Evolutionary conservation across 2,329 filamentous ascomycete genomes (phyloP).

Genomic region (Trichoderma brevicompactum): DNA sequence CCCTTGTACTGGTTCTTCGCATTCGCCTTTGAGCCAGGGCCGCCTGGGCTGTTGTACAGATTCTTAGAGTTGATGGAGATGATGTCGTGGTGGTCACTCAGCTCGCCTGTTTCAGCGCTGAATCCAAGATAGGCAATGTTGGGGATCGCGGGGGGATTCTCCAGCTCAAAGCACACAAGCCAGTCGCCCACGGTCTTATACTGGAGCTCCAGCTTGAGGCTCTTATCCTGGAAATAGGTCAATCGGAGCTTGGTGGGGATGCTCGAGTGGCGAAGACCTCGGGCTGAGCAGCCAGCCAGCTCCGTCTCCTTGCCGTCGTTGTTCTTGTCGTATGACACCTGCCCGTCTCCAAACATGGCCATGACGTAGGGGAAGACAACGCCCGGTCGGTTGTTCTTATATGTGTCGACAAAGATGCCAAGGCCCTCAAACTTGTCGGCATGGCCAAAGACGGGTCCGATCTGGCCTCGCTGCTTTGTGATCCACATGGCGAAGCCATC

Average conservation of each 20-base stretch:
- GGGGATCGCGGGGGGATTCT: conserved; percentile 75
- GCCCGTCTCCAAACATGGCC: conserved; percentile 95
- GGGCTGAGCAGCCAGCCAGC: conserved; percentile 90
- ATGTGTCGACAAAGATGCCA: conserved; percentile 95
- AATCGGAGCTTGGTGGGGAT: conserved; percentile 84
- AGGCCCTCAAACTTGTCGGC: conserved; percentile 90
- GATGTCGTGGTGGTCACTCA: conserved; percentile 98
- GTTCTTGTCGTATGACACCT: conserved; percentile 86
- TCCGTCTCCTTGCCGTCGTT: conserved; percentile 94
- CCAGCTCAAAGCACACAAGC: conserved; percentile 83
- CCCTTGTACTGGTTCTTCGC: conserved; percentile 42
- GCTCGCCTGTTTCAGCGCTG: conserved; percentile 89
- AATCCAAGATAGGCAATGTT: conserved; percentile 75
- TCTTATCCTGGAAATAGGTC: conserved; percentile 97
- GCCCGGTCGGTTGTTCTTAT: conserved; percentile 98
- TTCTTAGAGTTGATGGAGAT: conserved; percentile 85
- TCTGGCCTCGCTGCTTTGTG: conserved; percentile 83
- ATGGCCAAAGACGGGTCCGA: conserved; percentile 85
- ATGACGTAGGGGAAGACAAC: conserved; percentile 97
- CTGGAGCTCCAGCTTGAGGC: conserved; percentile 85
- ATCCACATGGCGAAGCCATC: conserved; percentile 99
- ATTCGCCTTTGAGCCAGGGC: conserved; percentile 40
- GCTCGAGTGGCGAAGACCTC: conserved; percentile 80
- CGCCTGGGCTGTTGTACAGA: conserved; percentile 70
- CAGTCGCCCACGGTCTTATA: conserved; percentile 91